Evolutionary conservation across 257 asterid species (phyloP).

Genomic region (Solanum etuberosum): DNA sequence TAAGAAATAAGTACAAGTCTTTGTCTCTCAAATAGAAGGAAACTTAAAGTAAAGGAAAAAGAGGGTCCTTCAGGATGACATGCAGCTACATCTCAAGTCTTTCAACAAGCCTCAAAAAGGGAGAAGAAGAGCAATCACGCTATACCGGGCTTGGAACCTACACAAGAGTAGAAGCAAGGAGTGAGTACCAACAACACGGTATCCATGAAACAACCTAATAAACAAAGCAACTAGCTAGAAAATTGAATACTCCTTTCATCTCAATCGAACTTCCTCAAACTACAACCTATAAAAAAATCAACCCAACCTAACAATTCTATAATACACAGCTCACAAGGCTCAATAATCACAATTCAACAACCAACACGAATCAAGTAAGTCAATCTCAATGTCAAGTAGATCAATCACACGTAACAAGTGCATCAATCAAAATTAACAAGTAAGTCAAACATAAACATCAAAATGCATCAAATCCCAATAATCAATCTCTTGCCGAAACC

Average conservation of each 20-base stretch:
- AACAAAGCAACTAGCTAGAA: neutral
- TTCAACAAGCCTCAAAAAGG: neutral
- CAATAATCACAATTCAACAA: neutral
- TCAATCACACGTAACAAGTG: neutral
- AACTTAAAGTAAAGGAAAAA: neutral
- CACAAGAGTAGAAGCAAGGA: neutral
- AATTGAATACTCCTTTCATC: neutral
- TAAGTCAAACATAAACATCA: neutral
- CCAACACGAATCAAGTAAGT: neutral
- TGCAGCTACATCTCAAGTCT: neutral
- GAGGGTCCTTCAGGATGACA: neutral
- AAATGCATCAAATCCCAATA: neutral
- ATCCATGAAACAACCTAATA: neutral
- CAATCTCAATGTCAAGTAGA: neutral
- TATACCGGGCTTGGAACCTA: neutral
- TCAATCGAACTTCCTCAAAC: neutral
- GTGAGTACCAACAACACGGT: neutral
- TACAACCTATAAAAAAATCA: neutral
- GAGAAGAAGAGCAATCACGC: neutral
- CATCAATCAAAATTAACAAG: neutral
- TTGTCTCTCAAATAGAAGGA: neutral
- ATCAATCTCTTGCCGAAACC: neutral
- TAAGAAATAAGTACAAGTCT: neutral
- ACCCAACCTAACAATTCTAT: neutral
- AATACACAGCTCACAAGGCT: neutral